Evolutionary conservation across 2,329 filamentous ascomycete species (phyloP), one percentile per base, ranked within the genome.

Genomic region (Macrophomina tecta): DNA sequence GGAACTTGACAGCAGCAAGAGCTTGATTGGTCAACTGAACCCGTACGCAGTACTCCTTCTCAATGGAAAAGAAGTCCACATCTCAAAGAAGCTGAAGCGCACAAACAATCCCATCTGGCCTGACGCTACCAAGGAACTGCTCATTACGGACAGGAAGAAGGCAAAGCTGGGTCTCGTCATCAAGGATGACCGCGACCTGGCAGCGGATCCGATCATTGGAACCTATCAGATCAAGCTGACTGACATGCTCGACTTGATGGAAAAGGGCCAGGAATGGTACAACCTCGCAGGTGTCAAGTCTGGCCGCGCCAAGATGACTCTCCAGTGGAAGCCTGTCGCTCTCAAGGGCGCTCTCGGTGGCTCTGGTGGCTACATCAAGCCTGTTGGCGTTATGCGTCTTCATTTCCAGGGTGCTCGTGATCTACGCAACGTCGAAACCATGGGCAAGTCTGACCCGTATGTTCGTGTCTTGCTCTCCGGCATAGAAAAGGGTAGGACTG

Each of bases 71-170:
- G 91, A 96, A 76, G 86, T 98, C 4, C 93, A 97, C 73, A 86
- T 89, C 66, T 97, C 94, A 64, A 92, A 93, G 81, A 96, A 94
- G 79, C 86, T 97, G 73, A 99, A 98, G 86, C 90, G 94, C 69
- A 98, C 93, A 68, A 99, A 99, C 81, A 95, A 97, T 73, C 95
- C 95, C 7, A 94, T 99, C 73, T 99, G 94, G 90, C 90, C 94
- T 64, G 91, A 98, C 75, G 92, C 92, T 6, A 91, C 89, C 72
- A 97, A 97, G 81, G 95, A 99, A 76, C 89, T 99, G 72, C 88
- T 99, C 69, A 94, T 99, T 75, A 97, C 94, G 0, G 94, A 99
- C 76, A 90, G 92, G 69, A 97, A 93, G 82, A 90, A 88, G 76
- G 94, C 95, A 66, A 95, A 93, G 76, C 85, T 99, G 63, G 96